Conservation (phyloP, 176 grass and related monocot species). For the Hordeum marinum region DNA sequence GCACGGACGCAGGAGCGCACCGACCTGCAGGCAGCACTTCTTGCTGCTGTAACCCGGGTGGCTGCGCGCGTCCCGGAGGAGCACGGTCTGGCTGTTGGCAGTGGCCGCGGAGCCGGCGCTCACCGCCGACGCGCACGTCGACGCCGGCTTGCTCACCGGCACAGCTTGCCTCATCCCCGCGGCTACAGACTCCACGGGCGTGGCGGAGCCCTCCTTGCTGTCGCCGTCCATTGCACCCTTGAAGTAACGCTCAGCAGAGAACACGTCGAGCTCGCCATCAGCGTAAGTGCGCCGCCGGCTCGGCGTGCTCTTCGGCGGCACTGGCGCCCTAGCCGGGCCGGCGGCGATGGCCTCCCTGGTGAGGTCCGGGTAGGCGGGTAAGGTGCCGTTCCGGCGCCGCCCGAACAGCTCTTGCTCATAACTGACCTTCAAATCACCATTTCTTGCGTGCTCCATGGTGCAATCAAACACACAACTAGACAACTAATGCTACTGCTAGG, state of each 20-base stretch:
- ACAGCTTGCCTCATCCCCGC: background rate
- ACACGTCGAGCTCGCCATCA: conserved; percentile 75
- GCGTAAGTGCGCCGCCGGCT: conserved; percentile 36
- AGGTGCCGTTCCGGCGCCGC: conserved; percentile 22
- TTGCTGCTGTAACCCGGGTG: background rate
- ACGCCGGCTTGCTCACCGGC: background rate
- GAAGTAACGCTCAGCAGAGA: conserved; percentile 72
- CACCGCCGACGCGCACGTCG: conserved; percentile 12
- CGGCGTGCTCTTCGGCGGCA: conserved; percentile 12
- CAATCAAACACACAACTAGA: background rate
- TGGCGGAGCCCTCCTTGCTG: background rate
- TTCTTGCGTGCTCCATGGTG: conserved; percentile 22
- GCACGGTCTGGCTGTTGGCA: conserved; percentile 47
- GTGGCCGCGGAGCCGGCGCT: conserved; percentile 36
- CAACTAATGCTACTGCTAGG: background rate
- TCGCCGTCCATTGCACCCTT: conserved; percentile 36
- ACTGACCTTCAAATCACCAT: conserved; percentile 20
- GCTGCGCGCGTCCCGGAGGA: conserved; percentile 25
- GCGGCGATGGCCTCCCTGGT: conserved; percentile 3
- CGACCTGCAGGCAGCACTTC: conserved; percentile 41
- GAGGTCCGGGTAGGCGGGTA: conserved; percentile 42
- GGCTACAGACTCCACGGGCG: background rate
- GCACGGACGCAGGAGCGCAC: conserved; percentile 48
- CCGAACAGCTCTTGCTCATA: conserved; percentile 14
- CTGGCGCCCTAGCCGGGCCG: background rate